phyloP scores from a whole-genome alignment of 129 eudicot genomes.

The Centaurea solstitialis region DNA sequence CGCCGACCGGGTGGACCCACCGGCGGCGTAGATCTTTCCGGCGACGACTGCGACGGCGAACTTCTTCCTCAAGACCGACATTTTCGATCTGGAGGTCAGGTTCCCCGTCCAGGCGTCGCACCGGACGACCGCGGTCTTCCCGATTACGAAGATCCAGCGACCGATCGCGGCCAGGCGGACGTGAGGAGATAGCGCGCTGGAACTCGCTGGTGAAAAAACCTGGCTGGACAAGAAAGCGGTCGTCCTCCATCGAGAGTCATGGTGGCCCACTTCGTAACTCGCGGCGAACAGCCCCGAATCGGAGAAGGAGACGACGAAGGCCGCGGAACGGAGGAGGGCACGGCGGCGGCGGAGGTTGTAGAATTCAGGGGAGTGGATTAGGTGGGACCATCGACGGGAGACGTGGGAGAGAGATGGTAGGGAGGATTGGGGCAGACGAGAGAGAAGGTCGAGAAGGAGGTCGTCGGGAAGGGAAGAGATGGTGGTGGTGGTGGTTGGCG shows the following conservation, averaged over 20 bases:
- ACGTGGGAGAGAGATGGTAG: slow-evolving; percentile 56
- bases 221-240: slow-evolving; percentile 16
- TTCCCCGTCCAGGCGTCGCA: slow-evolving; percentile 75
- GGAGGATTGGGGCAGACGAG: slow-evolving; percentile 48
- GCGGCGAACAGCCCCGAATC: slow-evolving; percentile 38
- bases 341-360: slow-evolving; percentile 58
- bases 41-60: slow-evolving; percentile 62
- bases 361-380: slow-evolving; percentile 55
- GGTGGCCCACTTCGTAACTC: slow-evolving; percentile 29
- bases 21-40: slow-evolving; percentile 71
- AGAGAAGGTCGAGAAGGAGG: slow-evolving; percentile 64
- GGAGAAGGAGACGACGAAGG: slow-evolving; percentile 57
- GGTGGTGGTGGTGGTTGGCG: slow-evolving; percentile 56
- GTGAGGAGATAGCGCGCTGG: slow-evolving; percentile 31
- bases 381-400: slow-evolving; percentile 67
- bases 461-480: slow-evolving; percentile 78
- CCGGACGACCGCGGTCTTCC: slow-evolving; percentile 50
- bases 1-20: slow-evolving; percentile 57
- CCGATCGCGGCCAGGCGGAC: slow-evolving; percentile 63
- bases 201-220: slow-evolving; percentile 17
- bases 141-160: slow-evolving; percentile 53
- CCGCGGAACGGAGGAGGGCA: slow-evolving; percentile 49
- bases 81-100: slow-evolving; percentile 38
- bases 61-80: slow-evolving; percentile 61
- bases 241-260: slow-evolving; percentile 45